phyloP scores from a whole-genome alignment of 495 filamentous ascomycete species.

The Penicillium daleae region DNA sequence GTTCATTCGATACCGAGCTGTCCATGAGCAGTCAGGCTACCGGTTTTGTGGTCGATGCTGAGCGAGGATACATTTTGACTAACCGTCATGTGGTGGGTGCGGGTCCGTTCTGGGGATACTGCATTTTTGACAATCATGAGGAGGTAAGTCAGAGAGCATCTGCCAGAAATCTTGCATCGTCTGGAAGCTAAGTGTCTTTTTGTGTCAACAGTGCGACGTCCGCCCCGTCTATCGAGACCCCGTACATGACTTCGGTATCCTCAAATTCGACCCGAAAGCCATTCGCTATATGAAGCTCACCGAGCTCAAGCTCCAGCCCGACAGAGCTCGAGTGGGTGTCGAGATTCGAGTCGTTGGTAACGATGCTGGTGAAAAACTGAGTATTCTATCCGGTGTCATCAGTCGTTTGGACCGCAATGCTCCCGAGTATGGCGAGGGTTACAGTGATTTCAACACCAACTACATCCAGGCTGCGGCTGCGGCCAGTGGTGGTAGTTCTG shows the following conservation, averaged over 20 bases:
- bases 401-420: constrained; percentile 94
- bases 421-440: constrained; percentile 96
- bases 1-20: constrained; percentile 94
- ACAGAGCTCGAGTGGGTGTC: constrained; percentile 82
- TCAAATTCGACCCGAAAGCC: constrained; percentile 90
- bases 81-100: constrained; percentile 95
- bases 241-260: constrained; percentile 97
- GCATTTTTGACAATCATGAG: constrained; percentile 97
- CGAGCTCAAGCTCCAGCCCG: constrained; percentile 80
- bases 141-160: constrained; percentile 54
- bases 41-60: constrained; percentile 96
- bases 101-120: constrained; percentile 96
- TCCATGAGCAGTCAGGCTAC: constrained; percentile 94
- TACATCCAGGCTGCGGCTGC: constrained; percentile 98
- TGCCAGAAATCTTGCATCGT: not conserved
- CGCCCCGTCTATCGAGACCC: constrained; percentile 98
- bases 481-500: constrained; percentile 93
- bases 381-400: constrained; percentile 96
- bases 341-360: constrained; percentile 98
- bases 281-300: constrained; percentile 95
- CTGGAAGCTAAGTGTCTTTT: constrained; percentile 1
- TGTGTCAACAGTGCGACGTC: constrained; percentile 75
- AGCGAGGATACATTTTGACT: constrained; percentile 87
- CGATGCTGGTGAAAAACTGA: constrained; percentile 97
- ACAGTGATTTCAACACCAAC: constrained; percentile 99